Conservation (phyloP, 1,284 basidiomycete genomes). For the Ustilago shanxiensis region DNA sequence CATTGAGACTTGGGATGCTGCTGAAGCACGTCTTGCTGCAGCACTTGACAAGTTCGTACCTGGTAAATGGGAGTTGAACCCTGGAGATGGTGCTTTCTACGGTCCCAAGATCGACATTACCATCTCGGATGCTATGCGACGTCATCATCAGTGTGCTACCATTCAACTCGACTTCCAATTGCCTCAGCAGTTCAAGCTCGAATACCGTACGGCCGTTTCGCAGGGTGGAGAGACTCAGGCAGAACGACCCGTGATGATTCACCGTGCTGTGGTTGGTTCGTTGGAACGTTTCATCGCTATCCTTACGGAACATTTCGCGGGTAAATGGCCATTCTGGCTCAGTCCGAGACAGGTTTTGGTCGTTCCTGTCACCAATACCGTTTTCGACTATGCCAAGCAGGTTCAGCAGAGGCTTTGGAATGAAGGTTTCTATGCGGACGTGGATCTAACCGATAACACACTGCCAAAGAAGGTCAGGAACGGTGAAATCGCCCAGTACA, state of each 20-base stretch:
- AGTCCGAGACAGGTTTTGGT: constrained; percentile 94
- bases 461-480: constrained; percentile 89
- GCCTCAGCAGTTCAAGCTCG: constrained; percentile 96
- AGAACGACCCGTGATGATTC: constrained; percentile 96
- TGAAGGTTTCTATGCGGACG: constrained; percentile 87
- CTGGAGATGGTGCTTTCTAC: constrained; percentile 88
- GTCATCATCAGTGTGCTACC: constrained; percentile 94
- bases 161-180: constrained; percentile 99
- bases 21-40: constrained; percentile 88
- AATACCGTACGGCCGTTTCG: constrained; percentile 78
- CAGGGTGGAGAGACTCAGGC: constrained; percentile 70
- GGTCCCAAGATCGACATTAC: constrained; percentile 91
- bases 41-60: constrained; percentile 89
- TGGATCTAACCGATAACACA: constrained; percentile 91
- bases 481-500: constrained; percentile 75
- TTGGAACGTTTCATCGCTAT: constrained; percentile 97
- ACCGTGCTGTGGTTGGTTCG: constrained; percentile 94
- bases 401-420: constrained; percentile 79
- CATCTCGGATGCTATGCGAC: constrained; percentile 90
- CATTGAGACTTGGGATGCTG: constrained; percentile 88
- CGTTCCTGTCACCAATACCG: constrained; percentile 89
- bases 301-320: constrained; percentile 95
- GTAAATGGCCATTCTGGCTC: constrained; percentile 99
- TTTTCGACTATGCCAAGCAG: constrained; percentile 87
- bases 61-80: constrained; percentile 93